phyloP scores from a whole-genome alignment of 768 basidiomycete species.

The Lactarius hatsudake region DNA sequence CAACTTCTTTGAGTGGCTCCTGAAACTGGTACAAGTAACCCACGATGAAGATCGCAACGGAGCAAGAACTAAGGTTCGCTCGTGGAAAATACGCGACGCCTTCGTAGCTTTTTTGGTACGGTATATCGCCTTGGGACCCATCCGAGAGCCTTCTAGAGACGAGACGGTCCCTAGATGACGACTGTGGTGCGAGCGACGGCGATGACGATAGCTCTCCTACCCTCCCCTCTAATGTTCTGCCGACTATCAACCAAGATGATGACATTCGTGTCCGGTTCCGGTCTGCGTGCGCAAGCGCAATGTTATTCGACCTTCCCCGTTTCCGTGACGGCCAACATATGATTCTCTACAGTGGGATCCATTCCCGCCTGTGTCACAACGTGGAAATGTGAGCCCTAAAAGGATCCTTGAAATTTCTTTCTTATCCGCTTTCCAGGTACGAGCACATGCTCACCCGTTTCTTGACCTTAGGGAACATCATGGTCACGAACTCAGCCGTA shows the following conservation, averaged over 20 bases:
- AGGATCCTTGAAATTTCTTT: neutral
- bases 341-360: conserved; percentile 49
- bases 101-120: conserved; percentile 62
- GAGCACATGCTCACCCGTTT: conserved; percentile 75
- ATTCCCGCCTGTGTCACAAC: conserved; percentile 42
- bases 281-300: conserved; percentile 56
- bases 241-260: conserved; percentile 55
- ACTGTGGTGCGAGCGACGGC: neutral
- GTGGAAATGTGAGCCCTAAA: conserved; percentile 47
- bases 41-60: conserved; percentile 12
- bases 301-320: conserved; percentile 53
- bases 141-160: conserved; percentile 47
- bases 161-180: conserved; percentile 16
- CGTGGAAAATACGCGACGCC: conserved; percentile 68
- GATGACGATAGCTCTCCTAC: conserved; percentile 4
- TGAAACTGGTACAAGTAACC: conserved; percentile 36
- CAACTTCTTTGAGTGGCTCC: conserved; percentile 54
- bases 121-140: conserved; percentile 62
- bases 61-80: conserved; percentile 41
- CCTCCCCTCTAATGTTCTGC: conserved; percentile 47
- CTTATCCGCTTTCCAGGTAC: conserved; percentile 33
- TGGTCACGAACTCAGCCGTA: conserved; percentile 72
- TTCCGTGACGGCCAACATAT: conserved; percentile 34
- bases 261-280: conserved; percentile 87
- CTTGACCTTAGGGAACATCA: conserved; percentile 69